Percentiles rank a stretch among this genome's conserved stretches.
Evolutionary conservation across 1,139 yeast species (phyloP).

Genomic region (Protomyces inouyei): DNA sequence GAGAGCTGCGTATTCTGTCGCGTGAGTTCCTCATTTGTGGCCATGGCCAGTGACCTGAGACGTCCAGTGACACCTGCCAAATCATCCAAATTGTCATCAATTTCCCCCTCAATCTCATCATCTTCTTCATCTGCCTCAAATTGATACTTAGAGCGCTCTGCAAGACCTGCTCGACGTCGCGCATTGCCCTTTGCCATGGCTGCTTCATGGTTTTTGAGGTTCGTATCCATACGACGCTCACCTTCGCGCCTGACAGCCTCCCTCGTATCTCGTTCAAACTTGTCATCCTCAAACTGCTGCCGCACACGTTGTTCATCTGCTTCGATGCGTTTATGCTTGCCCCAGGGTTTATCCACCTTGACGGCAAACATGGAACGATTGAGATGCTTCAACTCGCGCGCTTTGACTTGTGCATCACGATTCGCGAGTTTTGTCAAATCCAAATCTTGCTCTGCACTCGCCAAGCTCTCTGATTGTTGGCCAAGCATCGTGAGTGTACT

Average conservation of each 20-base stretch:
- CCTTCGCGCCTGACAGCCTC: conserved; percentile 48
- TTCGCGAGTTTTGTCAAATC: conserved; percentile 78
- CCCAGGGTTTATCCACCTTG: conserved; percentile 52
- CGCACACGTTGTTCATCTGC: conserved; percentile 71
- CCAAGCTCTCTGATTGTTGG: conserved; percentile 74
- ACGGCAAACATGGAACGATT: conserved; percentile 82
- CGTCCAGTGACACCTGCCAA: conserved; percentile 49
- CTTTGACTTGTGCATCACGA: conserved; percentile 75
- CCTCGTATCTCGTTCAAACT: conserved; percentile 35
- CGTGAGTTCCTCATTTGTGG: conserved; percentile 52
- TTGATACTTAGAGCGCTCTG: conserved; percentile 48
- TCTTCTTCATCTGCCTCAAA: conserved; percentile 60
- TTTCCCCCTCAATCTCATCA: conserved; percentile 56
- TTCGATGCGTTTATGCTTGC: conserved; percentile 46
- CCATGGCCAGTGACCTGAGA: conserved; percentile 49
- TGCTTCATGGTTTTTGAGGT: conserved; percentile 34
- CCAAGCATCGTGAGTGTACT: conserved; percentile 91
- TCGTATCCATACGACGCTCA: conserved; percentile 48
- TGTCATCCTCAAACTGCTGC: conserved; percentile 59
- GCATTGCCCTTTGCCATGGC: conserved; percentile 34
- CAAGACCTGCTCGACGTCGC: conserved; percentile 33
- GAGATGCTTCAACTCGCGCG: conserved; percentile 69
- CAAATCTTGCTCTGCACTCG: conserved; percentile 71
- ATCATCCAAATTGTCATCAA: conserved; percentile 52
- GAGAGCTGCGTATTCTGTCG: conserved; percentile 51